Evolutionary conservation across 208 protist genomes (phyloP).

Genomic region (Tritrichomonas musculus): DNA sequence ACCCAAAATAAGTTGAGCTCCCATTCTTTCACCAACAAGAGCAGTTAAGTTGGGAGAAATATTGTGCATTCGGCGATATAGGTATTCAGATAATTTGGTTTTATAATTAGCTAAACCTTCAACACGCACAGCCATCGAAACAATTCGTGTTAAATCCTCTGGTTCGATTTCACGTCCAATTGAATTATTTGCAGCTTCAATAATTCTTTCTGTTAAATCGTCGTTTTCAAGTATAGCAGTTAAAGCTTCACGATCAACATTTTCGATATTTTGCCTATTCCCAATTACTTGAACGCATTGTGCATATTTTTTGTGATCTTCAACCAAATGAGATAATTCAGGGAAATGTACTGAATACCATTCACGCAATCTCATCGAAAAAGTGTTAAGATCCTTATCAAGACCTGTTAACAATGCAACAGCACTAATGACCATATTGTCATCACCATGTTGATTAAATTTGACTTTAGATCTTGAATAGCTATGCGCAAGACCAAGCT

Average conservation of each 20-base stretch:
- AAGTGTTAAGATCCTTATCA: constrained; percentile 99
- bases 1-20: constrained; percentile 93
- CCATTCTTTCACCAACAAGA: constrained; percentile 72
- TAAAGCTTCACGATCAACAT: neutral
- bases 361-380: constrained; percentile 83
- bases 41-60: constrained; percentile 93
- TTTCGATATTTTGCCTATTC: neutral
- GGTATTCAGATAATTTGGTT: constrained; percentile 69
- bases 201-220: constrained; percentile 42
- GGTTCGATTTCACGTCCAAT: constrained; percentile 72
- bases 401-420: constrained; percentile 93
- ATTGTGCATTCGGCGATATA: constrained; percentile 76
- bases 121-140: constrained; percentile 49
- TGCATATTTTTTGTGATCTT: constrained; percentile 85
- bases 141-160: constrained; percentile 68
- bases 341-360: constrained; percentile 91
- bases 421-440: constrained; percentile 98
- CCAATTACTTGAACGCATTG: constrained; percentile 74
- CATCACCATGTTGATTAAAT: constrained; percentile 93
- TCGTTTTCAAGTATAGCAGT: neutral
- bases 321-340: constrained; percentile 88
- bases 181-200: constrained; percentile 77
- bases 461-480: constrained; percentile 96
- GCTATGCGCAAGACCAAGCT: constrained; percentile 92
- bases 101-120: constrained; percentile 51